Percentiles rank a stretch among this genome's conserved stretches.
Evolutionary conservation across 2,329 filamentous ascomycete species (phyloP).

Genomic region (Aspergillus spinulosporus): DNA sequence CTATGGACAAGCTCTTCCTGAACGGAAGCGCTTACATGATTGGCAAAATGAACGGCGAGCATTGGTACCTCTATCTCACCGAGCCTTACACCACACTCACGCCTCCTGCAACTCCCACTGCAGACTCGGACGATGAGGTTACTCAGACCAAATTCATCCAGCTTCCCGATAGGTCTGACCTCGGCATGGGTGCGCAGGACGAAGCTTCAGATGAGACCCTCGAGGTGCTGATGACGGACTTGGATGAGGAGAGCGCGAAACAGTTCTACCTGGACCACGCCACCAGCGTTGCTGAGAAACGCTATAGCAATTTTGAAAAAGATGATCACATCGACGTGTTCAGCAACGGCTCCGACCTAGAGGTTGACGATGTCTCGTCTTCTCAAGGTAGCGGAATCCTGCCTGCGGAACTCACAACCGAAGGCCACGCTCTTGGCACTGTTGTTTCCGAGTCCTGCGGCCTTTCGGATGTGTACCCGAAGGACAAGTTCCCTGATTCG

Average conservation of each 20-base stretch:
- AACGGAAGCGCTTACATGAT: slow-evolving; percentile 98
- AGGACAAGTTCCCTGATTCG: slow-evolving; percentile 83
- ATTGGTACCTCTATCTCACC: slow-evolving; percentile 98
- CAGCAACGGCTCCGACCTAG: slow-evolving; percentile 67
- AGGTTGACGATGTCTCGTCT: slow-evolving; percentile 51
- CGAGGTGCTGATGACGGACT: slow-evolving; percentile 68
- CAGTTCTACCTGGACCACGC: slow-evolving; percentile 76
- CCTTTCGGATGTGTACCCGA: slow-evolving; percentile 83
- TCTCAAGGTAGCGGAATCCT: slow-evolving; percentile 54
- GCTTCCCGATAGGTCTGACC: slow-evolving; percentile 46
- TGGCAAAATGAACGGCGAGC: slow-evolving; percentile 99
- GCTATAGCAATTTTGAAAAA: slow-evolving; percentile 67
- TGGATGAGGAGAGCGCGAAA: slow-evolving; percentile 65
- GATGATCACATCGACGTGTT: slow-evolving; percentile 71
- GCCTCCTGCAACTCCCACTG: slow-evolving; percentile 72
- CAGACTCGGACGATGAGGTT: slow-evolving; percentile 50
- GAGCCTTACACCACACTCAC: slow-evolving; percentile 78
- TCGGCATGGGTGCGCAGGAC: slow-evolving; percentile 34
- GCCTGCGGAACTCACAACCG: slow-evolving; percentile 77
- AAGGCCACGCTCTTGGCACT: slow-evolving; percentile 89
- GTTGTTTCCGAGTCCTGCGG: slow-evolving; percentile 90
- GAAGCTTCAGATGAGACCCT: slow-evolving; percentile 49
- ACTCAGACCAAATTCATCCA: slow-evolving; percentile 62
- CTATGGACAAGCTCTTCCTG: slow-evolving; percentile 85
- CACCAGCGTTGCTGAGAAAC: slow-evolving; percentile 84